Evolutionary conservation across 2,329 filamentous ascomycete species (phyloP), one percentile per base, ranked within the genome.

Genomic region (Lachnellula arida): DNA sequence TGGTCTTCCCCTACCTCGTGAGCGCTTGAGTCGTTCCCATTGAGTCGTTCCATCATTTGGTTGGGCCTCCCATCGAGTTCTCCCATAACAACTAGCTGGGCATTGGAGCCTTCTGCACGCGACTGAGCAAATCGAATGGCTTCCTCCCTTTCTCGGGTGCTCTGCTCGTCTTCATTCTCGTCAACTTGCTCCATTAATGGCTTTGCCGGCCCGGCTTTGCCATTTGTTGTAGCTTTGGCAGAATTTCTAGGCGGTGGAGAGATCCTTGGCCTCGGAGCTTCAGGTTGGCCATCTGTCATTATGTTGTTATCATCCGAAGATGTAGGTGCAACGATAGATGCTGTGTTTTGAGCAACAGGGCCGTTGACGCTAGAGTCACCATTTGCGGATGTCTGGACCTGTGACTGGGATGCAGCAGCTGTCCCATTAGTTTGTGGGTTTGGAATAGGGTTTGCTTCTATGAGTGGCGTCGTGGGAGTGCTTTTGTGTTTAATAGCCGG

Each of bases 11-110:
- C 51, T 7, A 19, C 2, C 32, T 34, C 51, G 23, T 46, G 44
- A n/a, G 49, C 51, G 44, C 47, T 54, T 17, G 51, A 8, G 32
- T 17, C 34, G 23, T 54, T 44, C 23, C 46, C 44, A 35, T 54
- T 48, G 15, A 28, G 28, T 28, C 28, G 28, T 7, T 28, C 28
- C 28, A 9, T 28, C 7, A 9, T 28, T 28, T 28, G 28, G 9
- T 28, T 28, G 28, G 28, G 28, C 7, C 28, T 28, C 7, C 28
- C 28, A 28, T 28, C 7, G 28, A 28, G 7, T 8, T 2, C 28
- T 28, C 28, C 28, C 28, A 28, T 28, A 28, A 28, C 2, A 28
- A 28, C 28, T 28, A 8, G 28, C 28, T 28, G 28, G 6, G 28
- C 8, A 28, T 7, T 28, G 8, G 28, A 28, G 1, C 7, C 28